Percentiles rank a stretch among this genome's conserved stretches.
phyloP scores from a whole-genome alignment of 192 early-diverging fungal species.

The Podila minutissima region DNA sequence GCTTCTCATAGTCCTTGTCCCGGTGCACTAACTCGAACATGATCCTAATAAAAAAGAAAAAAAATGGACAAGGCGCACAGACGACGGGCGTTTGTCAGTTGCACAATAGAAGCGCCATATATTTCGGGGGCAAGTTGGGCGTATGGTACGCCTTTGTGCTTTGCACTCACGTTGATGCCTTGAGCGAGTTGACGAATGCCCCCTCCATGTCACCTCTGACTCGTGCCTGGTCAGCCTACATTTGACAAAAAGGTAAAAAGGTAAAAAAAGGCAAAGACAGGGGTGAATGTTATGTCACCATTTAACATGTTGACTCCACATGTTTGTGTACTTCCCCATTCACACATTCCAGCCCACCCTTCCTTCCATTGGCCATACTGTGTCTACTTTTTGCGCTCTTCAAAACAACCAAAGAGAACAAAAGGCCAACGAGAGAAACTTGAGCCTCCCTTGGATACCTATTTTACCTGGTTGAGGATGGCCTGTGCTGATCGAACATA shows the following conservation, averaged over 20 bases:
- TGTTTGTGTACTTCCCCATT: too few species aligned
- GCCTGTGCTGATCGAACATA: conserved; percentile 38
- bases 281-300: not conserved
- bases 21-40: conserved; percentile 57
- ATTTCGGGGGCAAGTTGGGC: not conserved
- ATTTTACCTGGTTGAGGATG: conserved; percentile 33
- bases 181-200: conserved; percentile 44
- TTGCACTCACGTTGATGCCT: conserved; percentile 43
- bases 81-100: too few species aligned
- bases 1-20: conserved; percentile 50
- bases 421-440: not conserved
- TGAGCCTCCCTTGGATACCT: not conserved
- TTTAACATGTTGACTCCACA: not conserved
- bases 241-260: not conserved
- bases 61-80: not conserved
- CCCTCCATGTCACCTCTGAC: conserved; percentile 35
- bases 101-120: not conserved
- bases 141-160: not conserved
- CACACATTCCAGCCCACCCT: too few species aligned
- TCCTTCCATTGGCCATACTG: too few species aligned
- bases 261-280: not conserved
- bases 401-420: not conserved
- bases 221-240: conserved; percentile 28
- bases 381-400: not conserved
- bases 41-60: conserved; percentile 42